Evolutionary conservation across 805 yeast species (phyloP), one percentile per base, ranked within the genome.

Genomic region (Ogataea angusta): DNA sequence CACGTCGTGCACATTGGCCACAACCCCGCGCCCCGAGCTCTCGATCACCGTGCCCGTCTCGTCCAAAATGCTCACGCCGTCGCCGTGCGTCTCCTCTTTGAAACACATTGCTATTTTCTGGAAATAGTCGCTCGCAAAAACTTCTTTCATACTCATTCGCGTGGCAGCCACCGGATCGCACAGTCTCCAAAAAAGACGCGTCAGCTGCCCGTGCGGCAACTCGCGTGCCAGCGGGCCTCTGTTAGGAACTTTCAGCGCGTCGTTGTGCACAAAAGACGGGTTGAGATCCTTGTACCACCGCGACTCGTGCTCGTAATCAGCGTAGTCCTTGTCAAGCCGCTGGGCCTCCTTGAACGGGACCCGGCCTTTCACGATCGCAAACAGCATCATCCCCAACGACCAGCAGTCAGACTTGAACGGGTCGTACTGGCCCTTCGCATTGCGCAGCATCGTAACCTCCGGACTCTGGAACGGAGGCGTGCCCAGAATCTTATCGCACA

Each of bases 381-480:
- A 80, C 30, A 85, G 62, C 13, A 84, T 57, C 66, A 85, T 71
- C 21, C 93, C 95, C 27, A 85, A 60, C 1, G 85, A 78, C 85
- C 89, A 85, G 54, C 69, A 65, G 62, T 85, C 95, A 70, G 83
- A 76, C 46, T 72, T 70, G 52, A 77, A 79, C 0, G 89, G 84
- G 55, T 82, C 60, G 41, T 76, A 61, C 7, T 6, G n/a, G 14
- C 23, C 17, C 28, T n/a, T 51, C 58, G 36, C 34, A 34, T 60
- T 37, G 26, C 21, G 48, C 45, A 22, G 46, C 58, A 54, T 57
- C 75, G 78, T 73, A 12, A 83, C 85, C 60, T 85, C 93, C 2
- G 95, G 93, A 4, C 91, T 79, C 10, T 82, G 76, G 59, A 82
- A 85, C 1, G 93, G 93, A 3, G 93, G 87, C 1, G 90, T 82